These are phyloP conservation scores for Cornus kousa DNA, from an alignment of 148 eudicot species.

Conservation along the genomic window DNA sequence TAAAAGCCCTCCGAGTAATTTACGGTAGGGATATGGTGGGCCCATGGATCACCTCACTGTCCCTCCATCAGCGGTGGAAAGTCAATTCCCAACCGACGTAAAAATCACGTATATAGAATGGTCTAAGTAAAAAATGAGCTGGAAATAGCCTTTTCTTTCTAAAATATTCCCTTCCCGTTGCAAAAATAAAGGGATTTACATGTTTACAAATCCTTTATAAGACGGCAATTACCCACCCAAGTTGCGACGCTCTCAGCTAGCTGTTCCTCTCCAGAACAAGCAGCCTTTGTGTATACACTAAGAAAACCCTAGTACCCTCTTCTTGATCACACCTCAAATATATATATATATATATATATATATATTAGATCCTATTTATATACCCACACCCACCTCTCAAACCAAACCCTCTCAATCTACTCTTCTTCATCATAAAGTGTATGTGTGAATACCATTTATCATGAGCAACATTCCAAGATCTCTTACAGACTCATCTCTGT, in stretches of 20 bases:
- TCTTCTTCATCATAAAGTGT: background rate
- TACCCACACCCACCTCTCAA: background rate
- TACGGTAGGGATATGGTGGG: no score
- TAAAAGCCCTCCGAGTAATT: no score
- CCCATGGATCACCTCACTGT: no score
- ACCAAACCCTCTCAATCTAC: background rate
- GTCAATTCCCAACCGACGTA: background rate
- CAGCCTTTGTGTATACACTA: slow-evolving; percentile 4
- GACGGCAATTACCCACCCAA: background rate
- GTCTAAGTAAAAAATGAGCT: background rate
- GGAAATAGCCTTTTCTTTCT: background rate
- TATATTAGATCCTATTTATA: background rate
- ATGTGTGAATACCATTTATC: slow-evolving; percentile 10
- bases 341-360: no score
- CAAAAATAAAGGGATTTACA: background rate
- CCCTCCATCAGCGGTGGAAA: no score
- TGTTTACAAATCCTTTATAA: background rate
- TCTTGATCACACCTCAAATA: no score
- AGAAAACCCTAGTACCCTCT: slow-evolving; percentile 1
- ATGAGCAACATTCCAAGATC: slow-evolving; percentile 90
- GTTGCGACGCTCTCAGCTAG: slow-evolving; percentile 11
- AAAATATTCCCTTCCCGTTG: background rate
- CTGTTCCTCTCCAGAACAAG: background rate
- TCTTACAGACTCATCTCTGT: slow-evolving; percentile 59
- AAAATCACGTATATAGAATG: background rate